A percentile compares a stretch with the other conserved stretches of the same genome.
These are phyloP conservation scores for Chytriomyces sp. DNA, from an alignment of 192 early-diverging fungal species.

Conservation along the genomic window DNA sequence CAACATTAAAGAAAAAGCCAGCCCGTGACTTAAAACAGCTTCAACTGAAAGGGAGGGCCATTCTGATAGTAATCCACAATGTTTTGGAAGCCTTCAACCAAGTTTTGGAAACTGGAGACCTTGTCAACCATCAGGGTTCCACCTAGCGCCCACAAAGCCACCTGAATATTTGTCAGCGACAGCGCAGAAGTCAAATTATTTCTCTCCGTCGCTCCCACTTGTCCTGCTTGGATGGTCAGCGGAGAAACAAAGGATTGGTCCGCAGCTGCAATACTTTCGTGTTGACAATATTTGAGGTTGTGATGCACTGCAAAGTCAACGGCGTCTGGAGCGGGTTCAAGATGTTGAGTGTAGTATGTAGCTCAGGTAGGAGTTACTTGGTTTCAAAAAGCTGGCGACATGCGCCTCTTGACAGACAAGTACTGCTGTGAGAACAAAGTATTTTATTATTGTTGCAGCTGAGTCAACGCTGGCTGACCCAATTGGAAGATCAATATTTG, in stretches of 20 bases:
- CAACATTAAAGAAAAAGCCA: no score
- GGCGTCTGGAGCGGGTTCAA: constrained; percentile 15
- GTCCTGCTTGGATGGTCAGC: neutral
- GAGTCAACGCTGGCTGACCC: neutral
- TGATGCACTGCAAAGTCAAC: neutral
- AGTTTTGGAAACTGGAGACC: neutral
- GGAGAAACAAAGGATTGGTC: constrained; percentile 1
- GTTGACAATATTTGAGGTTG: neutral
- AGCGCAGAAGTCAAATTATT: neutral
- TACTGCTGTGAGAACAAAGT: neutral
- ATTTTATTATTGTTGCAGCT: neutral
- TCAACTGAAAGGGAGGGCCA: no score
- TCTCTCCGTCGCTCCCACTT: neutral
- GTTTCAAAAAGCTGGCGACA: constrained; percentile 3
- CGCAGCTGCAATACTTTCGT: neutral
- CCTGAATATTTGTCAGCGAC: neutral
- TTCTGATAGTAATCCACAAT: neutral
- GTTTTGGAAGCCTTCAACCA: neutral
- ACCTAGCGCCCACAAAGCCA: neutral
- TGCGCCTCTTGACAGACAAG: constrained; percentile 11
- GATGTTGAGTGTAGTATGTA: neutral
- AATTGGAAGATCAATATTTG: neutral
- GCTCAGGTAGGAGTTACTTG: neutral
- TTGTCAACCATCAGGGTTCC: neutral
- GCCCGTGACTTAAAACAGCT: no score